A percentile compares a stretch with the other conserved stretches of the same genome.
Conservation (phyloP, 805 yeast species). For the Tetrapisispora nanseiensis region DNA sequence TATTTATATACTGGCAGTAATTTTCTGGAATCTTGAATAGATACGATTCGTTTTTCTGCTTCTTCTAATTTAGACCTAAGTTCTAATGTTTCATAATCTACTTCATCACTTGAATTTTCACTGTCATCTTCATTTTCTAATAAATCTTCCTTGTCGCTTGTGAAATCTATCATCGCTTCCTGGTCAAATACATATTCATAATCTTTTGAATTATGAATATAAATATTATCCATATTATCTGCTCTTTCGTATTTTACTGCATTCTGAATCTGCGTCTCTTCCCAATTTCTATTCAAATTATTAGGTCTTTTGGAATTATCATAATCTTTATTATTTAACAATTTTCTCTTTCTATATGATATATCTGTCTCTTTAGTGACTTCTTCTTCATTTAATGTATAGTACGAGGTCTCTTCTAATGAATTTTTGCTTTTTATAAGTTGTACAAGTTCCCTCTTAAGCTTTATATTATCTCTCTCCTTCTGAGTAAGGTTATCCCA, state of each 20-base stretch:
- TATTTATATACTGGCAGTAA: constrained; percentile 69
- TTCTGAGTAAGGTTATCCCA: constrained; percentile 41
- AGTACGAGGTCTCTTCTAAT: constrained; percentile 14
- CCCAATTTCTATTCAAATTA: constrained; percentile 29
- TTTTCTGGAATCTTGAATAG: constrained; percentile 43
- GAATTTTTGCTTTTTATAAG: background rate
- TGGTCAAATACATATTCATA: constrained; percentile 74
- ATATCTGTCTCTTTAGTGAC: constrained; percentile 26
- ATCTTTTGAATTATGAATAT: constrained; percentile 28
- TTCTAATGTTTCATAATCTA: constrained; percentile 25
- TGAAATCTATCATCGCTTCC: constrained; percentile 49
- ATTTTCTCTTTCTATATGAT: constrained; percentile 34
- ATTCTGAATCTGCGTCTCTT: constrained; percentile 25
- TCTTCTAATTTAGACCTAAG: constrained; percentile 12
- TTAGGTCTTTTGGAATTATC: background rate
- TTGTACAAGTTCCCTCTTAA: constrained; percentile 34
- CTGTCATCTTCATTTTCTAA: constrained; percentile 28
- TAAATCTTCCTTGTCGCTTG: constrained; percentile 32
- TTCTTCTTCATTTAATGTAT: constrained; percentile 47
- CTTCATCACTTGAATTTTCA: constrained; percentile 24
- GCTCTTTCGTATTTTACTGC: constrained; percentile 15
- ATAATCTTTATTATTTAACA: constrained; percentile 32
- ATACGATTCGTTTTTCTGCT: constrained; percentile 21
- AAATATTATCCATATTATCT: constrained; percentile 17
- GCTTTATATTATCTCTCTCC: constrained; percentile 43